These are phyloP conservation scores for Pseudogymnoascus sp. DNA, from an alignment of 2,329 filamentous ascomycete genomes.

Conservation along the genomic window DNA sequence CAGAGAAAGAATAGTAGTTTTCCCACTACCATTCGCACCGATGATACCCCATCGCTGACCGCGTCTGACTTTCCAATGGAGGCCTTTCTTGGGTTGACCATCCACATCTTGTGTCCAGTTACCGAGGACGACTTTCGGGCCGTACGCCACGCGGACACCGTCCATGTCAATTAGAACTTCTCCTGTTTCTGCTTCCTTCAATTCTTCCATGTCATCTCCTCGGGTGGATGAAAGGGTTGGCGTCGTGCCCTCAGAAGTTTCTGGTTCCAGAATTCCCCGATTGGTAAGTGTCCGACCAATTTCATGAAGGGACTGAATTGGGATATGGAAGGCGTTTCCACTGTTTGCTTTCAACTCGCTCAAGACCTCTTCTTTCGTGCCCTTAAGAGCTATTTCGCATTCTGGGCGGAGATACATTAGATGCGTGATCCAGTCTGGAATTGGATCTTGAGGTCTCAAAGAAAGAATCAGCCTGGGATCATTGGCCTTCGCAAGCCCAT, in stretches of 20 bases:
- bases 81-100: slow-evolving; percentile 46
- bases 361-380: slow-evolving; percentile 55
- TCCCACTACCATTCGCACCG: slow-evolving; percentile 88
- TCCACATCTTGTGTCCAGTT: slow-evolving; percentile 60
- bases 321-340: slow-evolving; percentile 22
- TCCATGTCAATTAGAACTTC: slow-evolving; percentile 80
- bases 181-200: slow-evolving; percentile 10
- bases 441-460: slow-evolving; percentile 72
- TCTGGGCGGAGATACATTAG: slow-evolving; percentile 62
- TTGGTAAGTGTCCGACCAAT: slow-evolving; percentile 22
- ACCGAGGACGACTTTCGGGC: slow-evolving; percentile 67
- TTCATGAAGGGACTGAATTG: slow-evolving; percentile 21
- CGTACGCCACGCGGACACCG: slow-evolving; percentile 75
- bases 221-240: neutral
- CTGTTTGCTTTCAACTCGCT: slow-evolving; percentile 42
- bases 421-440: slow-evolving; percentile 89
- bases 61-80: slow-evolving; percentile 74
- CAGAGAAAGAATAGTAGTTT: slow-evolving; percentile 87
- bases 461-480: slow-evolving; percentile 68
- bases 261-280: slow-evolving; percentile 20
- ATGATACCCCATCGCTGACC: slow-evolving; percentile 90
- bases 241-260: neutral
- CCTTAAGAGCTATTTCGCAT: slow-evolving; percentile 57
- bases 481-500: slow-evolving; percentile 55
- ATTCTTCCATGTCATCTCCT: neutral